Base-by-base conservation (phyloP, 768 basidiomycete species). In the Lactarius evosmus region DNA sequence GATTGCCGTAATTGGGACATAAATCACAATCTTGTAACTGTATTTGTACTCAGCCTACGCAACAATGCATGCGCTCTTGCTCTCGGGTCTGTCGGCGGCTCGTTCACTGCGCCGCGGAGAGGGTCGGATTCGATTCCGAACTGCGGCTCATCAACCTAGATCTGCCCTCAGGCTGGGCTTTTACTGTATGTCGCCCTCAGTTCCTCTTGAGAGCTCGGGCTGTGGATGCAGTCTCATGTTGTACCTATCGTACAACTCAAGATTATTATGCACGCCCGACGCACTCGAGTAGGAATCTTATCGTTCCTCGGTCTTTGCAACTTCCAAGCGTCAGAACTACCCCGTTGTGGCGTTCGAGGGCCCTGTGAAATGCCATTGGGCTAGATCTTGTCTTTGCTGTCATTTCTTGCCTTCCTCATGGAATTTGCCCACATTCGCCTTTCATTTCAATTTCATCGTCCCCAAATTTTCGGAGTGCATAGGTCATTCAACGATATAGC, bases 101-200 rank as follows among this genome's bases (percentile, higher is more conserved):
- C 2, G 25, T 49, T 25, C 46, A 29, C 34, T 50, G 33, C 19
- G 34, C 36, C 34, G 46, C 58, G 58, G 49, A 38, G 40, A 19
- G 8, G 27, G 53, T 50, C 46, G 33, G 33, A 14, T 49, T 53
- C 32, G 30, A 53, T 53, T 14, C 17, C 29, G 12, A 30, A 52
- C 14, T 52, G 50, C 51, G 30, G 29, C 6, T 32, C 17, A 7
- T 32, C 27, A 62, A 62, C 56, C 61, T 49, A 51, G 61, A 62
- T 62, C 30, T 17, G 19, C 7, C 27, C 29, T n/a, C 55, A 6
- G 22, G 25, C 25, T 25, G 46, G 22, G 46, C 46, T 49, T 5
- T 25, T 14, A n/a, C n/a, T n/a, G n/a, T n/a, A 25, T 49, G n/a
- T 44, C 7, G 32, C 44, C 30, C 25, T 57, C 61, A 36, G 49